A percentile compares a stretch with the other conserved stretches of the same genome.
Evolutionary conservation across 2,329 filamentous ascomycete species (phyloP).

Genomic region (Diaporthe helianthi): DNA sequence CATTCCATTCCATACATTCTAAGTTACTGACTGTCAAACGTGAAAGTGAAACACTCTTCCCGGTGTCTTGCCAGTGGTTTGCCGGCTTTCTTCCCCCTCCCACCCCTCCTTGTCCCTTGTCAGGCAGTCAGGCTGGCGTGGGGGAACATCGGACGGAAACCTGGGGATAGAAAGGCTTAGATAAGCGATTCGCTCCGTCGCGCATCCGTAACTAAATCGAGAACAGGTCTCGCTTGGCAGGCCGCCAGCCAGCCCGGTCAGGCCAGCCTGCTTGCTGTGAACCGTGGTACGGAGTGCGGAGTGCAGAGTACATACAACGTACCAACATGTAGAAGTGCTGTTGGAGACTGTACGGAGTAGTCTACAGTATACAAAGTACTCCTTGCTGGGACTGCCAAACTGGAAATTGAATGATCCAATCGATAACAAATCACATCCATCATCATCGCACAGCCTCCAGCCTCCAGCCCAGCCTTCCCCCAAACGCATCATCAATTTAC

Average conservation of each 20-base stretch:
- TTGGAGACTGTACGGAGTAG: too few species aligned
- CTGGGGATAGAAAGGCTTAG: slow-evolving; percentile 19
- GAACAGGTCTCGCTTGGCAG: slow-evolving; percentile 3
- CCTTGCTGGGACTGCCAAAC: background rate
- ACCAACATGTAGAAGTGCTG: background rate
- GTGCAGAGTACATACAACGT: too few species aligned
- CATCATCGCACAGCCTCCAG: slow-evolving; percentile 12
- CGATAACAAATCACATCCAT: slow-evolving; percentile 11
- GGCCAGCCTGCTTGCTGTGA: too few species aligned
- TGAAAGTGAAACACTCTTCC: background rate
- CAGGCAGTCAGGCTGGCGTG: background rate
- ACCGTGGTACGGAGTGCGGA: too few species aligned
- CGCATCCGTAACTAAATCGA: slow-evolving; percentile 1
- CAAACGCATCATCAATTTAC: slow-evolving; percentile 8
- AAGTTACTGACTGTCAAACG: slow-evolving; percentile 10
- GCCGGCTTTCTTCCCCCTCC: background rate
- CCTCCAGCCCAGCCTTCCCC: slow-evolving; percentile 19
- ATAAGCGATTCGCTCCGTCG: slow-evolving; percentile 15
- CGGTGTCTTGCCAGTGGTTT: slow-evolving; percentile 15
- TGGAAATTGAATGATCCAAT: slow-evolving; percentile 8
- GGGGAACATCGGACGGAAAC: slow-evolving; percentile 14
- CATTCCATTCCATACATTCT: background rate
- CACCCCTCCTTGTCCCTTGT: slow-evolving; percentile 11
- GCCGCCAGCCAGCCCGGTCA: too few species aligned
- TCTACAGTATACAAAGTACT: too few species aligned